Base-by-base conservation (phyloP, 2,329 filamentous ascomycete species). In the Xylaria sp. region DNA sequence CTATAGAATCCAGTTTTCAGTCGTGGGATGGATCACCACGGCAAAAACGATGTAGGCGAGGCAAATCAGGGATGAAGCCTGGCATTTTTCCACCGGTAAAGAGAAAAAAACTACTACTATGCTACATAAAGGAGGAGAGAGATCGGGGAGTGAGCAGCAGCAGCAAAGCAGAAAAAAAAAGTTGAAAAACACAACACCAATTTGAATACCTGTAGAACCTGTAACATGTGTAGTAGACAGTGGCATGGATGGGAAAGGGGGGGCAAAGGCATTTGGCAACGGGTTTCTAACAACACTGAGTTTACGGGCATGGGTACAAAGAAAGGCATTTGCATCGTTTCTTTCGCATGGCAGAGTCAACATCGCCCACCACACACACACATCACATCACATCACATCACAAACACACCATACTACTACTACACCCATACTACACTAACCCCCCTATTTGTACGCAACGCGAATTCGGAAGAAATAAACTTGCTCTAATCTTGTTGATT, bases 171-270 rank as follows among this genome's bases (percentile, higher is more conserved):
- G 18, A 6, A 42, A 52, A 61, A 61, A 57, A 34, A 19, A 57
- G 54, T n/a, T 4, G 39, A 51, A n/a, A 55, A 50, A 42, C n/a
- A n/a, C 35, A 37, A 59, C 34, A 59, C 35, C 18, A 61, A 50
- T 61, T 63, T 63, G 61, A 63, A 63, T 63, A 63, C 57, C 59
- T 54, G 57, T 47, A 57, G 46, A 30, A 30, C 4, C 23, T 37
- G 52, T 23, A 59, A 55, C 59, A 59, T 59, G 57, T 61, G 61
- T 58, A 59, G 59, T 61, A 63, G 52, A 61, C 58, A 51, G 59
- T 55, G 59, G 56, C 54, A 57, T 57, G 59, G 54, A 63, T 42
- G 52, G 42, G 46, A 49, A 60, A 16, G 48, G 52, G 52, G 57
- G 19, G 55, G 61, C 9, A 13, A 42, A 7, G 37, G 37, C 9